These are phyloP conservation scores for Cercospora canescens DNA, from an alignment of 2,329 filamentous ascomycete genomes.

Conservation along the genomic window DNA sequence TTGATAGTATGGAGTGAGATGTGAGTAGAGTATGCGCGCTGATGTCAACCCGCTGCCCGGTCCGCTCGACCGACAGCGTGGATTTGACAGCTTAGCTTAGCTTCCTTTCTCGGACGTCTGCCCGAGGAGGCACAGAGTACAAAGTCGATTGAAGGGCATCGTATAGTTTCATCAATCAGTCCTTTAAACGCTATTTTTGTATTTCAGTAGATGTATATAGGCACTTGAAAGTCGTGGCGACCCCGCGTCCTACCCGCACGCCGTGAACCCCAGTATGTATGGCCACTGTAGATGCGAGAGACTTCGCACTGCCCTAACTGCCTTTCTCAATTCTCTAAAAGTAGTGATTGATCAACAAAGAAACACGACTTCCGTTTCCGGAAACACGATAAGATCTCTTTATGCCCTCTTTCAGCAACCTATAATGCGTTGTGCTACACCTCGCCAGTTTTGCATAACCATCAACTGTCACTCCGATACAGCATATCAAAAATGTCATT, in stretches of 20 bases:
- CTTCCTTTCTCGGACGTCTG: constrained; percentile 3
- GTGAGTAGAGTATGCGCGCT: neutral
- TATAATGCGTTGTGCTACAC: neutral
- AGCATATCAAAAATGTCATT: neutral
- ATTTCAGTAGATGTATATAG: too few species aligned
- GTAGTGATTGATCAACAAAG: neutral
- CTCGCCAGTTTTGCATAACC: neutral
- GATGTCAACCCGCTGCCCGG: constrained; percentile 3
- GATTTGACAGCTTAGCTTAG: neutral
- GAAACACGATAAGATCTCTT: neutral
- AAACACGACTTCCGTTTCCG: neutral
- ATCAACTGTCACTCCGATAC: neutral
- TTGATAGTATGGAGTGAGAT: neutral
- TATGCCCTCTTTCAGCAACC: neutral
- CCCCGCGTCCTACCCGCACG: too few species aligned
- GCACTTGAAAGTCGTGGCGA: too few species aligned
- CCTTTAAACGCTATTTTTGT: too few species aligned
- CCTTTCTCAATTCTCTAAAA: neutral
- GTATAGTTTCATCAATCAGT: neutral
- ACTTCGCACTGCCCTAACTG: neutral
- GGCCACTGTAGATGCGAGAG: too few species aligned
- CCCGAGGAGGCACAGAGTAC: neutral
- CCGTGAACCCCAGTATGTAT: too few species aligned
- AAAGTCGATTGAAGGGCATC: neutral
- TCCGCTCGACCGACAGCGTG: constrained; percentile 10